Conservation (phyloP, 1,139 yeast species). For the Arxiozyma telluris region DNA sequence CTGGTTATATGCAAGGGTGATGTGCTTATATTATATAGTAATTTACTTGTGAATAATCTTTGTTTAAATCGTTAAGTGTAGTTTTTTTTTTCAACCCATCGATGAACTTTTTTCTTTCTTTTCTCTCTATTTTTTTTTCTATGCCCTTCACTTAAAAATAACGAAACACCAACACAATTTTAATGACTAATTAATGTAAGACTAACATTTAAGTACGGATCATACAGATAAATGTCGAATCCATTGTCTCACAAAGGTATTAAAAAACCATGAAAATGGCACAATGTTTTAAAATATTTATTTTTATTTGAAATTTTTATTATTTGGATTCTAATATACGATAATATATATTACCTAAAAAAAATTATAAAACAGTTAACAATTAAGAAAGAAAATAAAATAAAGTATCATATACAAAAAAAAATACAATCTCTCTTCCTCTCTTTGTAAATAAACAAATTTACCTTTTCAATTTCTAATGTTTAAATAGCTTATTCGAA, state of each 20-base stretch:
- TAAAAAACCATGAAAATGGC: background rate
- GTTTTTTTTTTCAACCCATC: background rate
- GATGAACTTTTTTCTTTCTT: no score
- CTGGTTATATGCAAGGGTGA: background rate
- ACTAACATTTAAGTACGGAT: no score
- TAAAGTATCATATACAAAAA: background rate
- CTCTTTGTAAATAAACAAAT: background rate
- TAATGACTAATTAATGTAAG: background rate
- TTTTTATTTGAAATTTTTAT: background rate
- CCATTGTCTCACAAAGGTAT: no score
- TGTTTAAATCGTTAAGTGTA: no score
- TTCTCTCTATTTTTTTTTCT: background rate
- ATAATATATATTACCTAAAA: constrained; percentile 2
- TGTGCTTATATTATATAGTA: background rate
- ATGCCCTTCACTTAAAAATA: no score
- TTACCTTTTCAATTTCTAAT: background rate
- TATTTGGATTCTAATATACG: background rate
- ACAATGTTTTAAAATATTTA: background rate
- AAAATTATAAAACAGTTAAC: constrained; percentile 2
- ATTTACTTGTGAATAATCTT: no score
- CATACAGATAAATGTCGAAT: background rate
- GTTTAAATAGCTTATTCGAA: constrained; percentile 31
- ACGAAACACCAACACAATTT: no score
- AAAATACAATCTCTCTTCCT: background rate
- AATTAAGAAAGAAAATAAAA: background rate